Percentiles rank a stretch among this genome's conserved stretches.
These are phyloP conservation scores for Earliella scabrosa DNA, from an alignment of 1,284 basidiomycete genomes.

Conservation along the genomic window DNA sequence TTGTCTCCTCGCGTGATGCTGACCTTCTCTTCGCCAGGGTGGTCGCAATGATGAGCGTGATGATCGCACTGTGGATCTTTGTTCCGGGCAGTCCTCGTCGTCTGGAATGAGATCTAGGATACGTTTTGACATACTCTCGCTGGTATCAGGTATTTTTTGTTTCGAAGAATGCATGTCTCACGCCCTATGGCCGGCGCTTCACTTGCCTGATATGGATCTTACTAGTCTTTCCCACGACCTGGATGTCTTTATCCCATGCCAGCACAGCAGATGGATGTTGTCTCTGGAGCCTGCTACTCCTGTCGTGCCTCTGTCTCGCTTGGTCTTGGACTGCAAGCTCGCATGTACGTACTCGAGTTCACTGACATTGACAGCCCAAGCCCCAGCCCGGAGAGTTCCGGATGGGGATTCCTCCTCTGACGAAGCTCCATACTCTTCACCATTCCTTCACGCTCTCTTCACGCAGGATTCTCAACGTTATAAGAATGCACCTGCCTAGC, in stretches of 20 bases:
- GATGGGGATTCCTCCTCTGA: background rate
- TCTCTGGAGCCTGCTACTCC: no score
- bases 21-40: background rate
- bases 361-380: background rate
- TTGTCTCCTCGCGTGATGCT: background rate
- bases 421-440: background rate
- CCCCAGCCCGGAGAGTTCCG: background rate
- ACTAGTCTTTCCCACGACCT: no score
- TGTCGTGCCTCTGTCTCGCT: background rate
- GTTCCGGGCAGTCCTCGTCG: conserved; percentile 4
- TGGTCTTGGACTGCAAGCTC: background rate
- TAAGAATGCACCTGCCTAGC: no score
- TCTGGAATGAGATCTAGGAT: background rate
- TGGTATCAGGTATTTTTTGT: background rate
- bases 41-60: conserved; percentile 6
- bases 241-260: no score
- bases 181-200: no score
- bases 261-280: no score
- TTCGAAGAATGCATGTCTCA: no score
- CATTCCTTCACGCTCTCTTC: background rate
- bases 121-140: background rate
- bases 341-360: no score
- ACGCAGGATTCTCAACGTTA: no score
- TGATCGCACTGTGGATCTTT: conserved; percentile 6
- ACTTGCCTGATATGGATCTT: no score